phyloP scores from a whole-genome alignment of 2,329 filamentous ascomycete species.

The Fonsecaea pugnacius region DNA sequence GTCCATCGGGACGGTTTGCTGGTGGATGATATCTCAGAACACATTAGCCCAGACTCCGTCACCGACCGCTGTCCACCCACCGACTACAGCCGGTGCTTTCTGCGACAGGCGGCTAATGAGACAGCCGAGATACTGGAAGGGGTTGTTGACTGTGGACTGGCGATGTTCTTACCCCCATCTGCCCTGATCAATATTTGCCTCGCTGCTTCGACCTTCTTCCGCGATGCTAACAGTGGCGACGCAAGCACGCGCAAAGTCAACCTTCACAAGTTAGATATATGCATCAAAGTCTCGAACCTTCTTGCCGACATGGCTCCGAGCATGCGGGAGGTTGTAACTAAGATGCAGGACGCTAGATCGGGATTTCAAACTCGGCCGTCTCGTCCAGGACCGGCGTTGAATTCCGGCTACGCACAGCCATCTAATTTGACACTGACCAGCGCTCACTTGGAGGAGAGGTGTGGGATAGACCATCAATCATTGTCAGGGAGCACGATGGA shows the following conservation, averaged over 20 bases:
- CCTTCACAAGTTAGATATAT: neutral
- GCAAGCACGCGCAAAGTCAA: neutral
- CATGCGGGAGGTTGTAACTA: neutral
- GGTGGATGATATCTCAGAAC: neutral
- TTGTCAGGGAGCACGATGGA: neutral
- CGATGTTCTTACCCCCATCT: neutral
- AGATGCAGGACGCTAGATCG: neutral
- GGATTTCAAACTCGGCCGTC: neutral
- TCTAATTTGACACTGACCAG: neutral
- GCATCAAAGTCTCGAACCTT: neutral
- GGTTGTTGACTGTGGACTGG: neutral
- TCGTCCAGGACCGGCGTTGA: neutral
- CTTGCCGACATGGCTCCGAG: constrained; percentile 1
- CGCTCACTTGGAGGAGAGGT: neutral
- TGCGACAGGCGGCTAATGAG: neutral
- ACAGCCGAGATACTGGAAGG: neutral
- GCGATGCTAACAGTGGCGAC: neutral
- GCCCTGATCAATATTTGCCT: neutral
- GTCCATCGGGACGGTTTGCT: constrained; percentile 1
- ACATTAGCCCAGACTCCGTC: neutral
- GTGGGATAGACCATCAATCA: neutral
- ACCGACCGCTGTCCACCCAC: constrained; percentile 1
- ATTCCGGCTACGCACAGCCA: neutral
- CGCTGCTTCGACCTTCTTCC: neutral
- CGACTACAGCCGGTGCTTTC: constrained; percentile 1